These are phyloP conservation scores for Fusarium nematophilum DNA, from an alignment of 2,329 filamentous ascomycete species.

Conservation along the genomic window DNA sequence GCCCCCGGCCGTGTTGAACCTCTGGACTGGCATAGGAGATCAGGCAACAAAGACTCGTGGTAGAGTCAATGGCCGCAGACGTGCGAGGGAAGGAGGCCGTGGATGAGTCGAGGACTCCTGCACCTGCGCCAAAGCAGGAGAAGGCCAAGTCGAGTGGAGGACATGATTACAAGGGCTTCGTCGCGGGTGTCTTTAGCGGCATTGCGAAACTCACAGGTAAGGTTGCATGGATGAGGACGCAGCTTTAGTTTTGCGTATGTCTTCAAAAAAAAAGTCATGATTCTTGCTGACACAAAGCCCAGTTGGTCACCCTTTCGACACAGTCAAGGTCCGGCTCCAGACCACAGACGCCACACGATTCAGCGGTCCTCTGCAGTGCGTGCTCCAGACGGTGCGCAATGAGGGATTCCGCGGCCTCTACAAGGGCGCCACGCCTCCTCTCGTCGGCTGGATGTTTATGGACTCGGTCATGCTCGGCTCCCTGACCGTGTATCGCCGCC, in stretches of 20 bases:
- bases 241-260: too few species aligned
- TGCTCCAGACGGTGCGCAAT: conserved; percentile 84
- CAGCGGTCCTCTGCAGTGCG: conserved; percentile 85
- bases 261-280: too few species aligned
- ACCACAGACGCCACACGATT: conserved; percentile 84
- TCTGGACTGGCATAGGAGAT: too few species aligned
- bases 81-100: conserved; percentile 21
- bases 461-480: conserved; percentile 91
- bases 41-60: conserved; percentile 15
- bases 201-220: conserved; percentile 88
- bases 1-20: background rate
- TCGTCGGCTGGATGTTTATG: conserved; percentile 99
- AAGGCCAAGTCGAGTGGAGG: conserved; percentile 16
- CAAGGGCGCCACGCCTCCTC: conserved; percentile 91
- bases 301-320: conserved; percentile 87
- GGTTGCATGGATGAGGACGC: too few species aligned
- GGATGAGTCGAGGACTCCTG: background rate
- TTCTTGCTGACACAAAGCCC: conserved; percentile 10
- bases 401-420: conserved; percentile 90
- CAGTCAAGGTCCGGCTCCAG: conserved; percentile 94
- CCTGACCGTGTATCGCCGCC: conserved; percentile 86
- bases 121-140: background rate
- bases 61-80: conserved; percentile 37
- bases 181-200: conserved; percentile 95
- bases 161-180: conserved; percentile 89